Percentiles rank a stretch among this genome's conserved stretches.
Conservation (phyloP, 768 basidiomycete species). For the Mycena indigotica region DNA sequence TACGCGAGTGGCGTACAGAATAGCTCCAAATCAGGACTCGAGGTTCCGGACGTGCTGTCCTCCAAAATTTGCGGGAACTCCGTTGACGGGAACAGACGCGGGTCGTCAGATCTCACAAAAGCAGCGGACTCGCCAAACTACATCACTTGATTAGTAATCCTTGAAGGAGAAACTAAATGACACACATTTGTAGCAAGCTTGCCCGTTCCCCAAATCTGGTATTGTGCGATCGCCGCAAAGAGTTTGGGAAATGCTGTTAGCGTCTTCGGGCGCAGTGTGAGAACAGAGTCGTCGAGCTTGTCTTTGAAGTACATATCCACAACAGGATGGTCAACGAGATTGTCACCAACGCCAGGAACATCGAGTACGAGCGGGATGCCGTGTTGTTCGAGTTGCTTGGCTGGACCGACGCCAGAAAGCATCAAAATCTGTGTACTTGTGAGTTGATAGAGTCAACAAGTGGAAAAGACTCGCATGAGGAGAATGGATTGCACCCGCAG, state of each 20-base stretch:
- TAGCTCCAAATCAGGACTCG: conserved; percentile 53
- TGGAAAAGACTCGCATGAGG: conserved; percentile 45
- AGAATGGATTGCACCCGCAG: conserved; percentile 58
- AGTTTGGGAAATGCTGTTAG: conserved; percentile 31
- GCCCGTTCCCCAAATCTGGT: conserved; percentile 48
- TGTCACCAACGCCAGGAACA: conserved; percentile 72
- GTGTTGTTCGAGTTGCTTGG: conserved; percentile 52
- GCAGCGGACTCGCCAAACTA: conserved; percentile 59
- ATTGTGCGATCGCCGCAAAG: conserved; percentile 40
- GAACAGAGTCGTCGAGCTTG: conserved; percentile 46
- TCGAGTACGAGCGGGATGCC: conserved; percentile 61
- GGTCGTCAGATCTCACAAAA: conserved; percentile 60
- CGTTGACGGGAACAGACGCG: conserved; percentile 44
- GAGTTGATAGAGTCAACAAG: neutral
- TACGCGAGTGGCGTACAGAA: conserved; percentile 47
- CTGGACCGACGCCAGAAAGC: conserved; percentile 79
- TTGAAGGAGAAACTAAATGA: neutral
- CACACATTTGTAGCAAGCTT: conserved; percentile 57
- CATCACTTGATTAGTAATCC: neutral
- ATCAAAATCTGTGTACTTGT: conserved; percentile 52
- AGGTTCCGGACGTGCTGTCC: conserved; percentile 47
- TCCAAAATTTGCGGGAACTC: conserved; percentile 40
- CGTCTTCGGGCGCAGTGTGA: conserved; percentile 39
- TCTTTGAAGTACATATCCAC: conserved; percentile 58
- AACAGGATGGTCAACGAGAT: conserved; percentile 73